These are phyloP conservation scores for Acrasis kona DNA, from an alignment of 78 protist genomes.

Conservation along the genomic window DNA sequence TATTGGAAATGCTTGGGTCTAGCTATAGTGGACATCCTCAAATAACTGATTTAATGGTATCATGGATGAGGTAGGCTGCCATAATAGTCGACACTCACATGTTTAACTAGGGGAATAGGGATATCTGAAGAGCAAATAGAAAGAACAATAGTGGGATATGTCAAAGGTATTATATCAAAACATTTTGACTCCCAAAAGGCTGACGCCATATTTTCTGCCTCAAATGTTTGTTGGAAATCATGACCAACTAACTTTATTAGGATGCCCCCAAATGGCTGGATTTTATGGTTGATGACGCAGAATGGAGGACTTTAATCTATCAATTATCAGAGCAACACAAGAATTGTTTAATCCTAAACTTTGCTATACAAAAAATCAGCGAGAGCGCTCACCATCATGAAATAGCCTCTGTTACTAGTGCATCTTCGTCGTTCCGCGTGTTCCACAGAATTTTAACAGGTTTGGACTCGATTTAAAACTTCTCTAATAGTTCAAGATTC, in stretches of 20 bases:
- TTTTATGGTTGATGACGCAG: neutral
- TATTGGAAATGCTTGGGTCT: neutral
- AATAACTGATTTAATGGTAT: neutral
- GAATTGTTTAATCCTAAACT: neutral
- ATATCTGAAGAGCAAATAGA: neutral
- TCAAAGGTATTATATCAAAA: neutral
- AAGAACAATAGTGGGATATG: neutral
- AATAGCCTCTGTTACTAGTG: neutral
- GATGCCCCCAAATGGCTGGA: constrained; percentile 1
- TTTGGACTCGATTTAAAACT: no score
- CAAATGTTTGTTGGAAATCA: neutral
- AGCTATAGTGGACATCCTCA: neutral
- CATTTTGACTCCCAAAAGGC: neutral
- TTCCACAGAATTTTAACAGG: no score
- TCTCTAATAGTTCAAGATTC: no score
- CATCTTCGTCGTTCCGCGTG: neutral
- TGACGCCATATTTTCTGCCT: neutral
- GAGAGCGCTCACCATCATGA: neutral
- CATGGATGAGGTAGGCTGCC: neutral
- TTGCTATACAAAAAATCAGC: constrained; percentile 4
- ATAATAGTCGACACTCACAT: neutral
- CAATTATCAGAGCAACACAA: neutral
- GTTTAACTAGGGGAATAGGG: neutral
- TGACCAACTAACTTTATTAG: neutral
- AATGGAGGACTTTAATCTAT: constrained; percentile 10